A percentile compares a stretch with the other conserved stretches of the same genome.
These are phyloP conservation scores for Babesia caballi DNA, from an alignment of 169 alveolate genomes.

Conservation along the genomic window DNA sequence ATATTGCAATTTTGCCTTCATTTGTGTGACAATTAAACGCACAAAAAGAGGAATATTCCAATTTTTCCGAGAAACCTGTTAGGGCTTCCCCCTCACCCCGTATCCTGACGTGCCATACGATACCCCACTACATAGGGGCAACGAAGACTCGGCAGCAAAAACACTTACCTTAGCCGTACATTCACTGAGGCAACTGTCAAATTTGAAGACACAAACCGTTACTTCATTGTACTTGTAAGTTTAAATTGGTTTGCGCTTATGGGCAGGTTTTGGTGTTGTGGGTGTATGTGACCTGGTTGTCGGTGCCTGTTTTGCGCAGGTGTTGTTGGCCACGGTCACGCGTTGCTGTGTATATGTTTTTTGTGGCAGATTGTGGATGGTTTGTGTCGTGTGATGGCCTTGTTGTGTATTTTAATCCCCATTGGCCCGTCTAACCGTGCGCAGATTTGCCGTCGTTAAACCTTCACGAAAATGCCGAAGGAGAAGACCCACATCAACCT, in stretches of 20 bases:
- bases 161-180: too few relatives aligned
- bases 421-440: not conserved
- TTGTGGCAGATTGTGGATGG: not conserved
- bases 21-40: too few relatives aligned
- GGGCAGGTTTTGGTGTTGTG: not conserved
- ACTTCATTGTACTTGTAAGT: not conserved
- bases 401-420: not conserved
- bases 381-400: not conserved
- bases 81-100: too few relatives aligned
- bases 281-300: not conserved
- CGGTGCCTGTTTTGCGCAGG: not conserved
- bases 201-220: too few relatives aligned
- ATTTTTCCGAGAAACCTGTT: too few relatives aligned
- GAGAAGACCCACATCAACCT: slow-evolving; percentile 90
- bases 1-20: too few relatives aligned
- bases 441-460: slow-evolving; percentile 7
- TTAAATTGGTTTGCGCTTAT: not conserved
- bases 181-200: too few relatives aligned
- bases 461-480: slow-evolving; percentile 68
- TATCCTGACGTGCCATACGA: too few relatives aligned
- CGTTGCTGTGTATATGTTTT: not conserved
- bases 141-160: too few relatives aligned
- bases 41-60: too few relatives aligned
- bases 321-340: not conserved
- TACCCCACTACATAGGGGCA: too few relatives aligned